A percentile compares a stretch with the other conserved stretches of the same genome.
phyloP scores from a whole-genome alignment of 768 basidiomycete species.

The Arthromyces matolae region DNA sequence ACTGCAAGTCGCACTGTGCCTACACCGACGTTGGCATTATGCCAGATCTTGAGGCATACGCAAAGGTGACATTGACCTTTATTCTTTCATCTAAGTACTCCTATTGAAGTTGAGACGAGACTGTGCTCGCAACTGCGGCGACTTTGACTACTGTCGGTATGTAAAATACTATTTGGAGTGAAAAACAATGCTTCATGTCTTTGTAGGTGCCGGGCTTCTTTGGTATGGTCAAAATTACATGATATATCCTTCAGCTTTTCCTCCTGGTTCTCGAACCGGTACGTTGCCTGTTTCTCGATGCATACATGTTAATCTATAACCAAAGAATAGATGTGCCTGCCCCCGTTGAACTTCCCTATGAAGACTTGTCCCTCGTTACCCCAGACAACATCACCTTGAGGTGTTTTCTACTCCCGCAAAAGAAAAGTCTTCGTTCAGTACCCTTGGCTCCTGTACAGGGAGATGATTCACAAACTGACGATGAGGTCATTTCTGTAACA shows the following conservation, averaged over 20 bases:
- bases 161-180: slow-evolving; percentile 11
- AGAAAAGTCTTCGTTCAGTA: slow-evolving; percentile 40
- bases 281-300: slow-evolving; percentile 13
- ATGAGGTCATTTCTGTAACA: slow-evolving; percentile 44
- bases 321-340: slow-evolving; percentile 55
- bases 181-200: slow-evolving; percentile 1
- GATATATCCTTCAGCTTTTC: slow-evolving; percentile 86
- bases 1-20: too few species aligned
- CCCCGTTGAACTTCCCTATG: slow-evolving; percentile 70
- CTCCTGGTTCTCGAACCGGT: slow-evolving; percentile 77
- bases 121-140: slow-evolving; percentile 52
- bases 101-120: slow-evolving; percentile 28
- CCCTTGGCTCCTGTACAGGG: slow-evolving; percentile 31
- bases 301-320: not conserved
- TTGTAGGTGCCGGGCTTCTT: slow-evolving; percentile 63
- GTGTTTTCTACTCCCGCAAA: slow-evolving; percentile 75
- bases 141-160: slow-evolving; percentile 55
- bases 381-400: slow-evolving; percentile 68
- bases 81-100: not conserved
- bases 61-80: slow-evolving; percentile 38
- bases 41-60: slow-evolving; percentile 45
- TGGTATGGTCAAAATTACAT: slow-evolving; percentile 86
- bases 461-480: slow-evolving; percentile 42
- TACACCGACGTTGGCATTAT: too few species aligned
- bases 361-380: slow-evolving; percentile 69